Conservation (phyloP, 2,329 filamentous ascomycete genomes). For the Xylaria sp. region DNA sequence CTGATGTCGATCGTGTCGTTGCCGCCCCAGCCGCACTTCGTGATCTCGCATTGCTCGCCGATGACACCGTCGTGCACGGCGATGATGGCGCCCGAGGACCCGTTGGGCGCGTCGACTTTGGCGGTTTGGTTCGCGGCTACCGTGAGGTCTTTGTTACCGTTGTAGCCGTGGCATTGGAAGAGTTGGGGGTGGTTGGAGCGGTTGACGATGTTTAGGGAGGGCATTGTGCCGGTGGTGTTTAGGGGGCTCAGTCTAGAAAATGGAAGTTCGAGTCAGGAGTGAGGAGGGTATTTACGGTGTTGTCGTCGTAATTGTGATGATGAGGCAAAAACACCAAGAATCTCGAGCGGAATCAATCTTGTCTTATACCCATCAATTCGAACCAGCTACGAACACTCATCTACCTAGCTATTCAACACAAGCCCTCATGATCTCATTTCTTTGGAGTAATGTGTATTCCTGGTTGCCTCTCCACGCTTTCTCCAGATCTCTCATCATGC, state of each 20-base stretch:
- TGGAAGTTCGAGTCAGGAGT: not conserved
- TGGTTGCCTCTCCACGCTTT: no score
- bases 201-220: conserved; percentile 33
- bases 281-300: not conserved
- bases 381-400: no score
- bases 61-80: conserved; percentile 36
- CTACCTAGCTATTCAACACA: no score
- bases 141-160: conserved; percentile 32
- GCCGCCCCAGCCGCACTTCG: conserved; percentile 32
- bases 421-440: no score
- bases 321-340: not conserved
- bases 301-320: not conserved
- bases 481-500: no score
- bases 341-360: not conserved
- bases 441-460: no score
- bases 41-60: conserved; percentile 38
- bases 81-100: conserved; percentile 36
- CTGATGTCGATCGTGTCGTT: conserved; percentile 32
- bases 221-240: conserved; percentile 19
- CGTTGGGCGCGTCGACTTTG: conserved; percentile 32
- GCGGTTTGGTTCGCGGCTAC: conserved; percentile 25
- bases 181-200: conserved; percentile 33
- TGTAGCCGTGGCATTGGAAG: conserved; percentile 37
- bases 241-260: not conserved
- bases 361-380: not conserved